Base-by-base conservation (phyloP, 2,329 filamentous ascomycete genomes). In the Pseudogymnoascus sp. region DNA sequence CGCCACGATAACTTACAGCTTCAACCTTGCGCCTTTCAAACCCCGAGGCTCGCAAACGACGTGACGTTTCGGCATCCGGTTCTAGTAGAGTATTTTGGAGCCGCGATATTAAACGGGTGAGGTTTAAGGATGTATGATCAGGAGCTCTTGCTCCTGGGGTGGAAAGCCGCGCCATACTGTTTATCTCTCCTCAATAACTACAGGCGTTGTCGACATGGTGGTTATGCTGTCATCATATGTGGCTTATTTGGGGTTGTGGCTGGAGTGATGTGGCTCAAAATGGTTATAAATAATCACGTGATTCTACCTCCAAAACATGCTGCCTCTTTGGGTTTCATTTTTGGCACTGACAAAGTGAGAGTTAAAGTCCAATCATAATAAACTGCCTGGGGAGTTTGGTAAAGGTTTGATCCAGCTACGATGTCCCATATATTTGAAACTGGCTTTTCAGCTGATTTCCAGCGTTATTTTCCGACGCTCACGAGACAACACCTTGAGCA, bases 21-120 rank as follows among this genome's bases (percentile, higher is more conserved):
- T 75, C 75, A 30, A 80, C 78, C 68, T 82, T 84, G 65, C 80
- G 79, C 63, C 89, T 81, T 74, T 90, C 88, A 69, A 85, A 87
- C 68, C 83, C 84, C 66, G 83, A 89, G 30, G 77, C 77, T 60
- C 82, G 78, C 54, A 89, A 74, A 57, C 81, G 75, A 50, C 74
- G 76, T 71, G 86, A 82, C 58, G 81, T 79, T 60, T 86, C 82
- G 60, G 81, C 78, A 64, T 86, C 81, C 30, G 84, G 79, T 61
- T 82, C 81, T 37, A 90, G 78, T 59, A 92, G 78, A 35, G 78
- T 84, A 63, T 83, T 80, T 67, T 90, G 85, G 37, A 92, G 77
- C 33, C 88, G 84, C 58, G 76, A 74, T 5, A 92, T 80, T 58
- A 92, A 77, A 37, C 86, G 82, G 41, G 79, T 81, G 16, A 92